Evolutionary conservation across 2,329 filamentous ascomycete species (phyloP), one percentile per base, ranked within the genome.

Genomic region (Colletotrichum sp.): DNA sequence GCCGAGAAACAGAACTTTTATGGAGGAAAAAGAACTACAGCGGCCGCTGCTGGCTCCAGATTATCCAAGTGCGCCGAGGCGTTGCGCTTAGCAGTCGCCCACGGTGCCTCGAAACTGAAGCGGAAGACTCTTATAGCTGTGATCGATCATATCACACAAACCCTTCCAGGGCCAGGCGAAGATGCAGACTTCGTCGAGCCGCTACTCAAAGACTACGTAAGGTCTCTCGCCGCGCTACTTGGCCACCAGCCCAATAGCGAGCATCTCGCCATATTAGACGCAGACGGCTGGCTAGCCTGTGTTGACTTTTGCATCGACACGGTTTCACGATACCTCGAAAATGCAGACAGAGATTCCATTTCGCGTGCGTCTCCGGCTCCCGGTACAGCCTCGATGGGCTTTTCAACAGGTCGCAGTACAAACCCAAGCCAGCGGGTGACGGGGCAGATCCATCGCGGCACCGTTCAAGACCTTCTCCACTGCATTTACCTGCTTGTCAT

Each of bases 61-160:
- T 88, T 99, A 13, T 89, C 90, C 70, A 90, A 91, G 80, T 95
- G 93, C 80, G 94, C 94, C 34, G 91, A 92, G 63, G 93, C 94
- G 9, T 85, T 99, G 72, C 93, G 95, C 70, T 88, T 93, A 30
- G 91, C 94, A 28, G 90, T 98, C 64, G 92, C 94, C 78, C 90
- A 94, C 70, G 94, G 95, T 26, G 88, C 93, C 36, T 85, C 89
- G 24, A 93, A 90, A 76, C 85, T 99, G 78, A 94, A 93, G 80
- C 88, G 89, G 76, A 98, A 95, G 83, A 96, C 96, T 1, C 88
- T 96, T n/a, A 90, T 93, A 79, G 92, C 94, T 8, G 87, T 98
- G 18, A 88, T 98, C 78, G 93, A 95, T 78, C 96, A 98, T 84
- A 94, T 99, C 77, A 93, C 92, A 5, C 93, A 98, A 78, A 92